Base-by-base conservation (phyloP, 805 yeast species). In the Pichia scutulata region DNA sequence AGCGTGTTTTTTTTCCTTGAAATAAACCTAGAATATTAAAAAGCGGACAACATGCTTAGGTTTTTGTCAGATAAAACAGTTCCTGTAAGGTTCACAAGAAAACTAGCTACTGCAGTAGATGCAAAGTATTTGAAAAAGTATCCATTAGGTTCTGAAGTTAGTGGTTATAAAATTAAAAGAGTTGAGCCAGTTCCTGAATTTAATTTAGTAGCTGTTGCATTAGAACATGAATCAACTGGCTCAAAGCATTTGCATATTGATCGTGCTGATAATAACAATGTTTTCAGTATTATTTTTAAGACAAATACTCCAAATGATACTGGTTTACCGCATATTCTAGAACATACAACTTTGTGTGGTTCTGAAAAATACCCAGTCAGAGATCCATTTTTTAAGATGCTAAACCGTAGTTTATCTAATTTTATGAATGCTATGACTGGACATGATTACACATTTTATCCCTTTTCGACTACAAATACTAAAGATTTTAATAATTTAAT, bases 341-440 rank as follows among this genome's bases (percentile, higher is more conserved):
- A 93, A 65, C 99, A 93, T 67, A 90, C 97, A 7, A 90, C 98
- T 1, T 70, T 93, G 33, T 93, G 99, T 70, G 99, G 99, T 2
- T 89, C 97, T 1, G 73, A 77, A 50, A 86, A 84, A 62, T 93
- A 81, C 65, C 97, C 97, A 2, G 97, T 93, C 1, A 74, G 97
- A 57, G 99, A 93, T 68, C 99, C 99, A 2, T 93, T 93, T 67
- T 93, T 93, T 77, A 92, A 92, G 65, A 93, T 93, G 99, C 73
- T 92, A 52, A 92, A 89, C 65, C 71, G 97, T 55, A 89, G 97
- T n/a, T 70, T 93, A 60, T 82, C 97, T 33, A 93, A 89, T 65
- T 93, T 89, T 68, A 93, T 93, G 99, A 93, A 93, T 65, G 99
- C 99, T 9, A 88, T 93, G 97, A 93, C 99, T 0, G 99, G 96